phyloP scores from a whole-genome alignment of 1,139 yeast species.

The Suhomyces taliae region DNA sequence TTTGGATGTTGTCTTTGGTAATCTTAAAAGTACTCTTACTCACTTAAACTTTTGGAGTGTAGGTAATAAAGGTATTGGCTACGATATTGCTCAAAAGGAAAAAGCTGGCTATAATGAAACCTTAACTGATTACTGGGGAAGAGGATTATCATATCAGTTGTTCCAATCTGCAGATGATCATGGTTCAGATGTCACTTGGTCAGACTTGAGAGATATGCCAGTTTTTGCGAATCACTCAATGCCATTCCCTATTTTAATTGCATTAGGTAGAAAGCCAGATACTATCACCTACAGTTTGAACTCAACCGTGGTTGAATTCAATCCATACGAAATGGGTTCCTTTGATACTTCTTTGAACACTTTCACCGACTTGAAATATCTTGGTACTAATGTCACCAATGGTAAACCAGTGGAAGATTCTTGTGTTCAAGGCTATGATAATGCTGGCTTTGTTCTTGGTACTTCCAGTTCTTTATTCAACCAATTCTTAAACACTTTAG shows the following conservation, averaged over 20 bases:
- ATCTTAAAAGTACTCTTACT: slow-evolving; percentile 26
- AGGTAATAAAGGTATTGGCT: slow-evolving; percentile 24
- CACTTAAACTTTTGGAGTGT: slow-evolving; percentile 34
- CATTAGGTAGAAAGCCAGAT: slow-evolving; percentile 40
- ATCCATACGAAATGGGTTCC: slow-evolving; percentile 46
- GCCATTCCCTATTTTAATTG: slow-evolving; percentile 42
- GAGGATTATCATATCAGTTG: slow-evolving; percentile 42
- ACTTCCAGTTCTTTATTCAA: slow-evolving; percentile 80
- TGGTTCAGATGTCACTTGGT: slow-evolving; percentile 30
- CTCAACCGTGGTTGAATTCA: slow-evolving; percentile 42
- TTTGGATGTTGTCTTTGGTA: slow-evolving; percentile 23
- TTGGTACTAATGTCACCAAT: slow-evolving; percentile 35
- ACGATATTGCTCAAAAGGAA: slow-evolving; percentile 30
- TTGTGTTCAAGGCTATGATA: slow-evolving; percentile 72
- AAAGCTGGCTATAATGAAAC: slow-evolving; percentile 56
- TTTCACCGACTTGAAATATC: slow-evolving; percentile 36
- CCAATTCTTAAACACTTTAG: slow-evolving; percentile 60
- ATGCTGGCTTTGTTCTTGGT: slow-evolving; percentile 75
- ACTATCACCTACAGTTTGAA: slow-evolving; percentile 33
- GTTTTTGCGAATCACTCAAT: slow-evolving; percentile 34
- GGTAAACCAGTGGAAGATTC: slow-evolving; percentile 27
- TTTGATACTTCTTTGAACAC: slow-evolving; percentile 41
- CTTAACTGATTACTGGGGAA: slow-evolving; percentile 60
- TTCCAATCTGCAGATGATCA: slow-evolving; percentile 27
- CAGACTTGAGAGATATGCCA: slow-evolving; percentile 30